Percentiles rank a stretch among this genome's conserved stretches.
Evolutionary conservation across 768 basidiomycete species (phyloP).

Genomic region (Panaeolus cyanescens): DNA sequence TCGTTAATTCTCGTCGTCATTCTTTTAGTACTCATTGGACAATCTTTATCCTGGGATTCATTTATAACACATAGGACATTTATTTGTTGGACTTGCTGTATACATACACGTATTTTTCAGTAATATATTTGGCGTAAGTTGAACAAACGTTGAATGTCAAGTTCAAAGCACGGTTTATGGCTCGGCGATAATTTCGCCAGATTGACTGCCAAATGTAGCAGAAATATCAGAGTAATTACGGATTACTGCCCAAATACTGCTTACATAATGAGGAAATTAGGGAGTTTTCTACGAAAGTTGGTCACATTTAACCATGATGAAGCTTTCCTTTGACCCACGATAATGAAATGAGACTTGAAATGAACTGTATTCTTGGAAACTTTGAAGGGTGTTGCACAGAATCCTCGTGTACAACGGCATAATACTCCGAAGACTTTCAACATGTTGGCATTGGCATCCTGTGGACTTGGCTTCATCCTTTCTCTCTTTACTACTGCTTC

Average conservation of each 20-base stretch:
- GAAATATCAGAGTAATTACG: background rate
- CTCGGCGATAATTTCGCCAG: too few relatives aligned
- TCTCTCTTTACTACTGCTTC: background rate
- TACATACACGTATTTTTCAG: background rate
- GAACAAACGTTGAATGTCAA: background rate
- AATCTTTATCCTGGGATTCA: background rate
- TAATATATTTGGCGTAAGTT: background rate
- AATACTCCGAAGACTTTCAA: background rate
- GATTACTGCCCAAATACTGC: background rate
- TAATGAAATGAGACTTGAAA: constrained; percentile 1
- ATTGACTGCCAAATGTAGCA: background rate
- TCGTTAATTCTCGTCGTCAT: background rate
- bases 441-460: background rate
- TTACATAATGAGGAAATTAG: too few relatives aligned
- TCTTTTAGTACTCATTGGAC: background rate
- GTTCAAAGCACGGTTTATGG: too few relatives aligned
- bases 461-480: background rate
- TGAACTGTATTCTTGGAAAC: constrained; percentile 2
- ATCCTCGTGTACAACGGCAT: constrained; percentile 4
- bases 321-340: background rate
- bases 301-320: background rate
- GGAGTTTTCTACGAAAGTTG: too few relatives aligned
- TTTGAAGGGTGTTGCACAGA: background rate
- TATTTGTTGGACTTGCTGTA: background rate
- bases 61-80: background rate